phyloP scores from a whole-genome alignment of 2,329 filamentous ascomycete genomes.

The Xylaria sp. region DNA sequence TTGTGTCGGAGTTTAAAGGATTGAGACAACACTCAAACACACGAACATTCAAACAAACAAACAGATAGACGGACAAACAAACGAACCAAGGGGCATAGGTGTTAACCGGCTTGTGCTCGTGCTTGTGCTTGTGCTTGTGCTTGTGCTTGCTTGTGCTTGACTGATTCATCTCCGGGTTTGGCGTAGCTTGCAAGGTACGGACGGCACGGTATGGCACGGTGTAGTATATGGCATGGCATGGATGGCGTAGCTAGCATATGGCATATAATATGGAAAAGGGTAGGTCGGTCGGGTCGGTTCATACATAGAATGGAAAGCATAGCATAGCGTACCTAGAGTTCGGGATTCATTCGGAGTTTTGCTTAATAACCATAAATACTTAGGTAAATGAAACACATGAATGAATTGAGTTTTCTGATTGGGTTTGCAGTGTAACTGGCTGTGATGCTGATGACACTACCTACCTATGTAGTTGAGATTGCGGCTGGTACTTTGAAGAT shows the following conservation, averaged over 20 bases:
- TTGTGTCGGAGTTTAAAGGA: no score
- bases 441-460: no score
- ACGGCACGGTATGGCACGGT: no score
- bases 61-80: neutral
- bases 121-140: no score
- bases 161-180: neutral
- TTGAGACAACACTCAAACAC: no score
- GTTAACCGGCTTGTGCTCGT: neutral
- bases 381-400: neutral
- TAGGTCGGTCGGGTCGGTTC: no score
- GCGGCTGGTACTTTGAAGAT: no score
- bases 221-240: neutral
- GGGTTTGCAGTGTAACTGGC: no score
- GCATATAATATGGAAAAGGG: no score
- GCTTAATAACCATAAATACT: constrained; percentile 2
- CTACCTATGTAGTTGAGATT: no score
- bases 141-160: neutral
- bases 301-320: neutral
- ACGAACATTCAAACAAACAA: no score
- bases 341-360: constrained; percentile 24
- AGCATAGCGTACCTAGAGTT: neutral
- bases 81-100: neutral
- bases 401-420: neutral
- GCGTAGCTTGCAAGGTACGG: neutral
- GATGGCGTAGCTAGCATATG: neutral